Percentiles rank a stretch among this genome's conserved stretches.
Conservation (phyloP, 2,329 filamentous ascomycete species). For the Salinomyces thailandicus region DNA sequence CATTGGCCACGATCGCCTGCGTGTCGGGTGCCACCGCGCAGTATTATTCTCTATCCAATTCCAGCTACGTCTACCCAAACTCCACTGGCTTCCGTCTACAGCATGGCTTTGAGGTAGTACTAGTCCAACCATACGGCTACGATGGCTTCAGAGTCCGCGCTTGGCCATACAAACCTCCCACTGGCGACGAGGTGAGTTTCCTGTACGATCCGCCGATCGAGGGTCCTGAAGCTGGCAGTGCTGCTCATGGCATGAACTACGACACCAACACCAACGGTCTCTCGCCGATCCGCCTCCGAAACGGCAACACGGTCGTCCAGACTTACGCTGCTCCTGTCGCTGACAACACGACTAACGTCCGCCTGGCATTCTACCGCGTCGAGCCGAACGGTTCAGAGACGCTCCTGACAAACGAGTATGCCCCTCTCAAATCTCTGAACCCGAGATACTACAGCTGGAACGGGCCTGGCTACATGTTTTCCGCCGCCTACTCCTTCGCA, state of each 20-base stretch:
- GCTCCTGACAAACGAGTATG: constrained; percentile 28
- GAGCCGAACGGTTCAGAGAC: constrained; percentile 27
- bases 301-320: constrained; percentile 29
- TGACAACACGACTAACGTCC: constrained; percentile 25
- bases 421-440: constrained; percentile 26
- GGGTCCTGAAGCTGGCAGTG: constrained; percentile 25
- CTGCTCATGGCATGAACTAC: constrained; percentile 23
- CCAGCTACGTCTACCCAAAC: constrained; percentile 3
- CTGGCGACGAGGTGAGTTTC: constrained; percentile 29
- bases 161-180: constrained; percentile 29
- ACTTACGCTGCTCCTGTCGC: constrained; percentile 21
- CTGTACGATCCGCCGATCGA: constrained; percentile 32
- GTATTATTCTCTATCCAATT: constrained; percentile 1
- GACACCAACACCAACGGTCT: constrained; percentile 27
- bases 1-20: neutral
- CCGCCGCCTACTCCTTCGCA: constrained; percentile 29
- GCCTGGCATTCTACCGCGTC: constrained; percentile 28
- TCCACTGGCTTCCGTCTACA: constrained; percentile 9
- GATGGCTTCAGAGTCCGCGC: constrained; percentile 32
- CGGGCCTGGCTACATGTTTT: constrained; percentile 27
- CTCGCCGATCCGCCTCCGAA: constrained; percentile 22
- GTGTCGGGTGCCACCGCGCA: neutral
- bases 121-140: constrained; percentile 32
- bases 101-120: constrained; percentile 31
- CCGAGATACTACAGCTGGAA: constrained; percentile 29